phyloP scores from a whole-genome alignment of 208 protist genomes.

The Leishmania guyanensis region DNA sequence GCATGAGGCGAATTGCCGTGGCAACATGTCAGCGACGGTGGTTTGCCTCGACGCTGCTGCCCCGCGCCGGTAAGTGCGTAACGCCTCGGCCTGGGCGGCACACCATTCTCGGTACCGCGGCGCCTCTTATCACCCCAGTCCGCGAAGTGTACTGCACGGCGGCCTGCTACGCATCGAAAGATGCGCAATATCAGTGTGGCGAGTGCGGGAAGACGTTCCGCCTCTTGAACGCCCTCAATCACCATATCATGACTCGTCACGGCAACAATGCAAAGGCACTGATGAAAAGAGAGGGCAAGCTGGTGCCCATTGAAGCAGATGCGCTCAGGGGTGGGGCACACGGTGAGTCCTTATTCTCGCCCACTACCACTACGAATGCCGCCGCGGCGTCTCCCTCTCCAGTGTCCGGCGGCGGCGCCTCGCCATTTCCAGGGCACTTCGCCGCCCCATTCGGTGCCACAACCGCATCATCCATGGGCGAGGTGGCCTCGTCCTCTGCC shows the following conservation, averaged over 20 bases:
- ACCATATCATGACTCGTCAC: conserved; percentile 91
- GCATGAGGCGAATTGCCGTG: conserved; percentile 2
- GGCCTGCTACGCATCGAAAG: conserved; percentile 12
- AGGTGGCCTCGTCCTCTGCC: background rate
- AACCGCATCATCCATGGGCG: background rate
- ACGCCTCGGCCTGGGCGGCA: background rate
- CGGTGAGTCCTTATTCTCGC: background rate
- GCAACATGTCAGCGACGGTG: conserved; percentile 12
- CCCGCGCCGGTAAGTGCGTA: background rate
- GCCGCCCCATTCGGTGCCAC: conserved; percentile 26
- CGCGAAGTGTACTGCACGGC: conserved; percentile 8
- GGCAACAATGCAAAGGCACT: conserved; percentile 71
- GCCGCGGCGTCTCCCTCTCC: background rate
- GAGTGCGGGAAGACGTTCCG: conserved; percentile 87
- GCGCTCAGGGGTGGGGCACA: conserved; percentile 17
- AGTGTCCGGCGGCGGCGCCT: background rate
- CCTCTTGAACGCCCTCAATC: conserved; percentile 84
- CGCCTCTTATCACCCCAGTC: background rate
- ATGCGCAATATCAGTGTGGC: conserved; percentile 69
- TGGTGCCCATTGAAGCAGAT: conserved; percentile 44
- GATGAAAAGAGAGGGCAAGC: conserved; percentile 51
- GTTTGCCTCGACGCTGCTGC: conserved; percentile 3
- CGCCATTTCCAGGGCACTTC: conserved; percentile 29
- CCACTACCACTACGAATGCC: conserved; percentile 6
- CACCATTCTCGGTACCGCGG: background rate